Evolutionary conservation across 2,329 filamentous ascomycete genomes (phyloP), one percentile per base, ranked within the genome.

Genomic region (Aspergillus sp.): DNA sequence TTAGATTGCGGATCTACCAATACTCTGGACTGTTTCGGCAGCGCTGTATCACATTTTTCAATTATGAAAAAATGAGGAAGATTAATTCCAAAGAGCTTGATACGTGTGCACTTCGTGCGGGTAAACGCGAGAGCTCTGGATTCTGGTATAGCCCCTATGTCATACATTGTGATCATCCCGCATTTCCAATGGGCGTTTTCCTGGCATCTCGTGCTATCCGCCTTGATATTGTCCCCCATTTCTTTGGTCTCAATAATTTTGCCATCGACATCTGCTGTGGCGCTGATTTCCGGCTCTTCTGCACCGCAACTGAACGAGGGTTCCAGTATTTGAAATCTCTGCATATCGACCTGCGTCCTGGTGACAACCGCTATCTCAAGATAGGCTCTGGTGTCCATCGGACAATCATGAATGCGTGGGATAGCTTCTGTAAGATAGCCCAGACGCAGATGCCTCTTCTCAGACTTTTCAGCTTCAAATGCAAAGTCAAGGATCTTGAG

Each of bases 391-490:
- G 48, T n/a, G 11, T 44, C 7, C 55, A 54, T 36, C 40, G 46
- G 5, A 47, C 45, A 5, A 33, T 46, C 28, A 33, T 53, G 19
- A 50, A 41, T 1, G 42, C 52, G 7, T 59, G 54, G 56, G 32
- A 27, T n/a, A 27, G 31, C 2, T 61, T 61, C 39, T 60, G 55
- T 37, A 29, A 39, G 1, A 36, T 44, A 7, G 41, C 48, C 13
- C 26, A 26, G 1, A 13, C 45, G 3, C 32, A 37, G 7, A 54
- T 61, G 43, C 49, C 43, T n/a, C 39, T 37, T 6, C 45, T 60
- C 6, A 48, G 26, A 8, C 32, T 39, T 9, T 59, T 60, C 37
- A 56, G 50, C 27, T 35, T 61, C n/a, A 52, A 54, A 28, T 58
- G 54, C 42, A 48, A 44, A 19, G 48, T 58, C n/a, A 50, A 44